Conservation (phyloP, 768 basidiomycete species). For the Auriscalpium orientale region DNA sequence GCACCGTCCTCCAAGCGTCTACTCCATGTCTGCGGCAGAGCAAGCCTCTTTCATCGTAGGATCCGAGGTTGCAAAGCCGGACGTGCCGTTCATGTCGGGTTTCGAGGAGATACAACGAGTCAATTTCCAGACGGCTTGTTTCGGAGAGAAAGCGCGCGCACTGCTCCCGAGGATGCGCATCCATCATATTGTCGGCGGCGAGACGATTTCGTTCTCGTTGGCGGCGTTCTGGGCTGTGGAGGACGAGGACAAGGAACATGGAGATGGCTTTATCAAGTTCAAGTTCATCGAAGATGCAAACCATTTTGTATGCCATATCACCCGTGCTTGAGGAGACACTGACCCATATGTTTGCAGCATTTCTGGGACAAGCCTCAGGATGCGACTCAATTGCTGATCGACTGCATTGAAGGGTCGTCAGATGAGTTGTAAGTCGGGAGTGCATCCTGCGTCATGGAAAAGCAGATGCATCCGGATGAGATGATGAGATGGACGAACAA, state of each 20-base stretch:
- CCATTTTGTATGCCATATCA: constrained; percentile 16
- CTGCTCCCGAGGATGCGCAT: neutral
- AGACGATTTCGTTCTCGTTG: neutral
- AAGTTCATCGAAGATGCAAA: constrained; percentile 13
- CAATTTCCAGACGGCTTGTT: neutral
- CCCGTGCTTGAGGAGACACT: too few species aligned
- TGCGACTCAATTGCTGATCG: too few species aligned
- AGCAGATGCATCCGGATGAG: too few species aligned
- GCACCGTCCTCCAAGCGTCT: neutral
- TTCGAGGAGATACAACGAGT: neutral
- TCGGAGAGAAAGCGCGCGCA: neutral
- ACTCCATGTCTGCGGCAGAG: neutral
- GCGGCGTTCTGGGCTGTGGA: constrained; percentile 16
- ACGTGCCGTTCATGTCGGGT: neutral
- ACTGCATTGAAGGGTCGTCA: too few species aligned
- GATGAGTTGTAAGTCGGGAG: too few species aligned
- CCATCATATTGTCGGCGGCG: neutral
- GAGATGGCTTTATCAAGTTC: constrained; percentile 11
- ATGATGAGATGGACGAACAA: too few species aligned
- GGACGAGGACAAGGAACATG: constrained; percentile 8
- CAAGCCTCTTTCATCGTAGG: too few species aligned
- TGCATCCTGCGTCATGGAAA: too few species aligned
- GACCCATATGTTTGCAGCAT: too few species aligned
- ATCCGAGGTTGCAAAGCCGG: too few species aligned
- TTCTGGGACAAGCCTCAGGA: too few species aligned